These are phyloP conservation scores for Gossypium davidsonii DNA, from an alignment of 441 rosid genomes.

Conservation along the genomic window DNA sequence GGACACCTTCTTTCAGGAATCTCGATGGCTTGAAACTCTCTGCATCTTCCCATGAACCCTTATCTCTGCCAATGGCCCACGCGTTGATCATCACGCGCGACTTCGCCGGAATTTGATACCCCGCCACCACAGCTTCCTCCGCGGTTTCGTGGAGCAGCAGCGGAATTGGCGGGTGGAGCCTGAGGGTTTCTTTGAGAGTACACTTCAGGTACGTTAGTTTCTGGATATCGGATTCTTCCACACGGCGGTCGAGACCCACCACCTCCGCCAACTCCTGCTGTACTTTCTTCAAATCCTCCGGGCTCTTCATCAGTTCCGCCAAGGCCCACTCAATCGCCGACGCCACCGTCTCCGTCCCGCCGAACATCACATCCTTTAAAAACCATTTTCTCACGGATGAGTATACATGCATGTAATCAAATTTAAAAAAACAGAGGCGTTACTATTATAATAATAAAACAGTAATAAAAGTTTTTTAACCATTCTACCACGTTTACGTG, in stretches of 20 bases:
- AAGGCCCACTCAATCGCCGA: constrained; percentile 91
- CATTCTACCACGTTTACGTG: no score
- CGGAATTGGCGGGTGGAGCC: constrained; percentile 96
- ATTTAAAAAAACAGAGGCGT: no score
- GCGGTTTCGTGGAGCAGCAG: constrained; percentile 91
- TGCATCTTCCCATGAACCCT: constrained; percentile 63
- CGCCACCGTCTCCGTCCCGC: constrained; percentile 96
- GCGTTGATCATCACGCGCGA: constrained; percentile 84
- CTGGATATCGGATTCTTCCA: constrained; percentile 71
- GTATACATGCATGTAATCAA: not conserved
- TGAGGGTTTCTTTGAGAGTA: constrained; percentile 62
- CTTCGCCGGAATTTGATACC: constrained; percentile 60
- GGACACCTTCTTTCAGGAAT: constrained; percentile 56
- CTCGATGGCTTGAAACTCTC: constrained; percentile 69
- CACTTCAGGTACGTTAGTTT: constrained; percentile 66
- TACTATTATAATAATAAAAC: no score
- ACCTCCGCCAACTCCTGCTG: constrained; percentile 76
- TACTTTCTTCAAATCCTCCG: constrained; percentile 61
- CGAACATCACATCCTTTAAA: constrained; percentile 90
- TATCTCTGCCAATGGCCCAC: constrained; percentile 79
- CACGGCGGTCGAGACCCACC: constrained; percentile 77
- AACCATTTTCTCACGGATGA: not conserved
- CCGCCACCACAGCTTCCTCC: constrained; percentile 53
- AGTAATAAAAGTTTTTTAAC: no score
- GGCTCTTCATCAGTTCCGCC: constrained; percentile 71